Evolutionary conservation across 2,329 filamentous ascomycete genomes (phyloP).

Genomic region (Ceratocystis harringtonii): DNA sequence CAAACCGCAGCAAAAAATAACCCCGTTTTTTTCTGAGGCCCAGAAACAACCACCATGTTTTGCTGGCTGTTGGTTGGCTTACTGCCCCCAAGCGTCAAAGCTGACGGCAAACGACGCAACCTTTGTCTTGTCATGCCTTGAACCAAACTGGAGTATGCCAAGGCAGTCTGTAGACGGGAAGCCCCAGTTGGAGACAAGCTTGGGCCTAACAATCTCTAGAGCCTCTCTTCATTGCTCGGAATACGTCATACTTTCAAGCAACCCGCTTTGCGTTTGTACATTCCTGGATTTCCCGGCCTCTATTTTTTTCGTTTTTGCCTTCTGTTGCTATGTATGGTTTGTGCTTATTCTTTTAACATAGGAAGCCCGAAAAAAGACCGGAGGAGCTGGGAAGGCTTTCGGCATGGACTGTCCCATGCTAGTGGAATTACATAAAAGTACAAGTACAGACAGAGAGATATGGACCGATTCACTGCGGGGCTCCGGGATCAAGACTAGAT

Average conservation of each 20-base stretch:
- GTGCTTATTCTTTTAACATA: not conserved
- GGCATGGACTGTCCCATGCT: not conserved
- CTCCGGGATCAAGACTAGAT: not conserved
- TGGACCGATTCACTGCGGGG: not conserved
- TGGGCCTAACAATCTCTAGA: not conserved
- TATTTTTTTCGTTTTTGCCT: not conserved
- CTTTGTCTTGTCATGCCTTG: not conserved
- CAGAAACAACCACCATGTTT: not conserved
- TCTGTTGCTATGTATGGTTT: not conserved
- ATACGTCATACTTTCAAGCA: not conserved
- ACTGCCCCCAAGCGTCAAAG: not conserved
- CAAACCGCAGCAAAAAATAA: too few species aligned
- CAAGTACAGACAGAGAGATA: not conserved
- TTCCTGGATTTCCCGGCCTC: slow-evolving; percentile 6
- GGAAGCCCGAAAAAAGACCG: slow-evolving; percentile 6
- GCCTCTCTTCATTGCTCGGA: not conserved
- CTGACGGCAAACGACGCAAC: not conserved
- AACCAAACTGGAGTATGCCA: not conserved
- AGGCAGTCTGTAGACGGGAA: not conserved
- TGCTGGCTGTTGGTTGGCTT: not conserved
- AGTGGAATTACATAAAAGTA: not conserved
- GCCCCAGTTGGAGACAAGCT: slow-evolving; percentile 2
- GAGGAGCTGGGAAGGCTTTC: not conserved
- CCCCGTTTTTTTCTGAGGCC: not conserved
- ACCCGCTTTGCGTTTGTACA: not conserved